Base-by-base conservation (phyloP, 2,329 filamentous ascomycete species). In the Ophiosphaerella narmari region DNA sequence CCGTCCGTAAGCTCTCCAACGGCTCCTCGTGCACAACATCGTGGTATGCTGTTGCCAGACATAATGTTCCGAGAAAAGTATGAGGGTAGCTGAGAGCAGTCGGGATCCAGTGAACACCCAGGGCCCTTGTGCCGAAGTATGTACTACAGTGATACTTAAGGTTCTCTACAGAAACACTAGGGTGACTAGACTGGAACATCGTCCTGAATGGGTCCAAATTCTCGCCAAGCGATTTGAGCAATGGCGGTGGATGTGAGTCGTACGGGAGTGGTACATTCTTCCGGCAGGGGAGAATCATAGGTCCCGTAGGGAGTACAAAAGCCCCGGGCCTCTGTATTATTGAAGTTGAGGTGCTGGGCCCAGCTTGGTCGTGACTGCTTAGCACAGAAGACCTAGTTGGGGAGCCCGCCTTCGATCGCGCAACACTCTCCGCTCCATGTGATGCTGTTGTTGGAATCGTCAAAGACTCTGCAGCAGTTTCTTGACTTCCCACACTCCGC, bases 61-160 rank as follows among this genome's bases (percentile, higher is more conserved):
- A 68, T 9, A 75, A 55, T 0, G 71, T 74, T 36, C 71, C 74
- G 2, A 75, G 63, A 38, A 71, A 75, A 1, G 71, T 66, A 18
- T 73, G 70, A 9, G 65, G 58, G 7, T 66, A 52, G 11, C 60
- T 59, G 29, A 73, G 61, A 4, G 72, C 65, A 13, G 65, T 62
- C 0, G 70, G 70, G 26, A 74, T 67, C 72, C 72, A 74, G 23
- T 66, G 40, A 34, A 31, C 44, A 7, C 69, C 70, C 57, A 74
- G 66, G 8, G 62, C 64, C 16, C 47, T 51, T 1, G 70, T 72
- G 7, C 72, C 72, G 37, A 73, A 74, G 37, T 60, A 61, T 14
- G 49, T 56, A 24, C 57, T 65, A 57, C 72, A 74, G 38, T 73
- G 50, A n/a, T 57, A 64, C 44, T 74, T 74, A 24, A 74, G 41